Percentiles rank a stretch among this genome's conserved stretches.
Evolutionary conservation across 2,329 filamentous ascomycete species (phyloP).

Genomic region (Colletotrichum lini): DNA sequence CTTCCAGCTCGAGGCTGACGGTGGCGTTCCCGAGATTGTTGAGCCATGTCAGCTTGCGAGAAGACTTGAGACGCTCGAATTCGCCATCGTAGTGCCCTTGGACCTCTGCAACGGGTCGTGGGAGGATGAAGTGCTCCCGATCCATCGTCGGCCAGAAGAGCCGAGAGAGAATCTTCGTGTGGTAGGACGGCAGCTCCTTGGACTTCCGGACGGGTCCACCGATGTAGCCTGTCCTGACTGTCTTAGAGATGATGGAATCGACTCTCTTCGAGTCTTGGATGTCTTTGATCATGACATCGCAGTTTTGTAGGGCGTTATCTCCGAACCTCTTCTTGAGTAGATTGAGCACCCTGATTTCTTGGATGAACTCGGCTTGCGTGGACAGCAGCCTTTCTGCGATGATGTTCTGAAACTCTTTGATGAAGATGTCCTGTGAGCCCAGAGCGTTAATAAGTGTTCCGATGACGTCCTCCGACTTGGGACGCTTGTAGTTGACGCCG

Average conservation of each 20-base stretch:
- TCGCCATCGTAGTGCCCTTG: slow-evolving; percentile 80
- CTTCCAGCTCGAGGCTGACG: slow-evolving; percentile 86
- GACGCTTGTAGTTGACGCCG: slow-evolving; percentile 90
- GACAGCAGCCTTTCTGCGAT: slow-evolving; percentile 85
- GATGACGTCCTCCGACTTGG: slow-evolving; percentile 91
- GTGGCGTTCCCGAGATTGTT: slow-evolving; percentile 84
- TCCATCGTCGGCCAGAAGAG: slow-evolving; percentile 93
- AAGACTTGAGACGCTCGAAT: slow-evolving; percentile 85
- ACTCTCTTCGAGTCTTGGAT: slow-evolving; percentile 86
- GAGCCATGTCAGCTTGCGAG: slow-evolving; percentile 90
- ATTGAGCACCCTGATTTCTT: slow-evolving; percentile 86
- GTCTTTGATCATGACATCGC: slow-evolving; percentile 97
- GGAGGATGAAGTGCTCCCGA: slow-evolving; percentile 77
- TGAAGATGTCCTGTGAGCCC: slow-evolving; percentile 91
- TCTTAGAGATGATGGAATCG: slow-evolving; percentile 75
- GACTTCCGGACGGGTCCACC: slow-evolving; percentile 44
- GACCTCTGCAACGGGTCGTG: slow-evolving; percentile 68
- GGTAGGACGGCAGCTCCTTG: slow-evolving; percentile 62
- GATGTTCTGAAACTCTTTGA: slow-evolving; percentile 92
- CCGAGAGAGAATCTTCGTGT: slow-evolving; percentile 89
- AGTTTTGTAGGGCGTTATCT: slow-evolving; percentile 87
- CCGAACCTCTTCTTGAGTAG: slow-evolving; percentile 92
- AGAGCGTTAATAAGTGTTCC: slow-evolving; percentile 90
- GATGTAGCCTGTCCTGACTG: slow-evolving; percentile 41
- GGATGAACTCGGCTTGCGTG: slow-evolving; percentile 78